Evolutionary conservation across 495 filamentous ascomycete genomes (phyloP).

Genomic region (Parathielavia hyrcaniae): DNA sequence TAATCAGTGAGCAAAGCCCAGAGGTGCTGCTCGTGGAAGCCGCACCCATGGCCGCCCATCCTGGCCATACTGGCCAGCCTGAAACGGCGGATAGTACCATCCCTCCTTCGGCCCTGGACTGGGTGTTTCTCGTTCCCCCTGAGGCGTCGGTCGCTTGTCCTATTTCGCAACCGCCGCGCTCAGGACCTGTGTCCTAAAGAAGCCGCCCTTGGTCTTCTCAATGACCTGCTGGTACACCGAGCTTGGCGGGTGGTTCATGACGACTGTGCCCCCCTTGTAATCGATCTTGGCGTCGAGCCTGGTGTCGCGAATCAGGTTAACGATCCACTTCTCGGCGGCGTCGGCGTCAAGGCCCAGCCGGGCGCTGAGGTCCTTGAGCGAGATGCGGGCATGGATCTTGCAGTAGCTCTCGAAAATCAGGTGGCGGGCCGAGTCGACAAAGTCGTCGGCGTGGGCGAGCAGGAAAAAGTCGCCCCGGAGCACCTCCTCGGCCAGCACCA

Average conservation of each 20-base stretch:
- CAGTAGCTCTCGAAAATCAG: slow-evolving; percentile 97
- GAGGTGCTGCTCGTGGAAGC: neutral
- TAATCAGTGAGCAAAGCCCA: neutral
- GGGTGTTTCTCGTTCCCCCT: neutral
- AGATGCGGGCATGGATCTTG: slow-evolving; percentile 98
- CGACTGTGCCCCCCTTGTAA: slow-evolving; percentile 94
- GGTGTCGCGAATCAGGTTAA: slow-evolving; percentile 96
- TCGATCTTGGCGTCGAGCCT: slow-evolving; percentile 98
- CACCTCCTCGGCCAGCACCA: slow-evolving; percentile 85
- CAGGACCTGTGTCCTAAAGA: slow-evolving; percentile 79
- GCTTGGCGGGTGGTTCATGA: slow-evolving; percentile 98
- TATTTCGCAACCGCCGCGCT: slow-evolving; percentile 50
- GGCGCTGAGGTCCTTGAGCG: slow-evolving; percentile 91
- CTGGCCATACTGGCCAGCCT: too few species aligned
- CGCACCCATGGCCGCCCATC: too few species aligned
- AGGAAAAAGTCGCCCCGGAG: slow-evolving; percentile 95
- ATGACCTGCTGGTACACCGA: slow-evolving; percentile 99
- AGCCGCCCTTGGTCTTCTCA: slow-evolving; percentile 89
- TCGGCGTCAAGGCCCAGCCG: slow-evolving; percentile 83
- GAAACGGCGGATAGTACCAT: too few species aligned
- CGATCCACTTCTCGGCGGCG: slow-evolving; percentile 99
- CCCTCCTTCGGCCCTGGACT: too few species aligned
- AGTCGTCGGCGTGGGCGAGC: slow-evolving; percentile 71
- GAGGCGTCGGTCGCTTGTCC: neutral
- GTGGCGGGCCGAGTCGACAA: slow-evolving; percentile 91